Base-by-base conservation (phyloP, 768 basidiomycete genomes). In the Hericium coralloides region DNA sequence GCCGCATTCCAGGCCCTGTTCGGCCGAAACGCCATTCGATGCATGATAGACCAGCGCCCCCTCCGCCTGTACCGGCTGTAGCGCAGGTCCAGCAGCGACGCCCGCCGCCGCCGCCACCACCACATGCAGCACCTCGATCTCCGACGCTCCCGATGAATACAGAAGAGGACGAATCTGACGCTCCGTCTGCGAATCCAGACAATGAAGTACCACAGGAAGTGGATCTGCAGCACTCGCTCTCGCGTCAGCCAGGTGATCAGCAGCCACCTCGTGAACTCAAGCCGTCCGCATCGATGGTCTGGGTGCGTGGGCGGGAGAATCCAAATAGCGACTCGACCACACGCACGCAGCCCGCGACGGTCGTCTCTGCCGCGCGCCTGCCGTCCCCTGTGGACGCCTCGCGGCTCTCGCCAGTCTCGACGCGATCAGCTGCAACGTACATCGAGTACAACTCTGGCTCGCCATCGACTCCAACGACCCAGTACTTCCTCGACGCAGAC, bases 11-110 rank as follows among this genome's bases (percentile, higher is more conserved):
- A 6, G 31, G 31, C 31, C 41, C 48, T 49, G 38, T 48, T 12
- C 59, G 59, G 47, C 55, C 53, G 39, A 60, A 60, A 26, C 61
- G 60, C 50, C 52, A 58, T 18, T 62, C 59, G 31, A 53, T 60
- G 48, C 37, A 50, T 20, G 57, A 53, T 38, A 39, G 39, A 12
- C 59, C 59, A 14, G 54, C 48, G 20, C 53, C 53, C 10, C 41
- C 38, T 17, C 53, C 53, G 5, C 53, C 53, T 5, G 5, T 18
- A 12, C 12, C 53, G 1, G 22, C 41, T 22, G 8, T 45, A 12
- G 26, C 4, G 4, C 25, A 22, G 51, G n/a, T 31, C 18, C n/a
- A 20, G 8, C 59, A 52, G 18, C 36, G 55, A 49, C 52, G 49
- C 2, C 45, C 54, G 12, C 53, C 41, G 14, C 53, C 53, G 12